Percentiles rank a stretch among this genome's conserved stretches.
Evolutionary conservation across 768 basidiomycete species (phyloP).

Genomic region (Galerina sulciceps): DNA sequence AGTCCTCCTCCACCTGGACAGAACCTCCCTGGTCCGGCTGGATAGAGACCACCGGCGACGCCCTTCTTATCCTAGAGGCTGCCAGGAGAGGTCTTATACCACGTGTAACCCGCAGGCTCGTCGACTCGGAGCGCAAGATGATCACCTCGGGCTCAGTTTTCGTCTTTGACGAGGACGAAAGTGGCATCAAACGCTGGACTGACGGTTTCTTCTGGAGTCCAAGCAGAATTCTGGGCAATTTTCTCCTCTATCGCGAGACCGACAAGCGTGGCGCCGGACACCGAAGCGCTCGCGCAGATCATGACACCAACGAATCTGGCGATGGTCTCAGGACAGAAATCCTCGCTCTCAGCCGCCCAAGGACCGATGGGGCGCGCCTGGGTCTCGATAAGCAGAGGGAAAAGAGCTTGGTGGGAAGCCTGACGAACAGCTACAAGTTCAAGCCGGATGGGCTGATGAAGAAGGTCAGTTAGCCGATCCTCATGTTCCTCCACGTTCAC

Average conservation of each 20-base stretch:
- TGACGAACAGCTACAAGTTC: slow-evolving; percentile 94
- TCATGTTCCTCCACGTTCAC: slow-evolving; percentile 3
- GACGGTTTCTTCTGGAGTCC: slow-evolving; percentile 98
- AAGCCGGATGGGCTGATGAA: slow-evolving; percentile 94
- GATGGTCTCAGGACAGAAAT: slow-evolving; percentile 34
- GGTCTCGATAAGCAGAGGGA: slow-evolving; percentile 77
- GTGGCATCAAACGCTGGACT: slow-evolving; percentile 97
- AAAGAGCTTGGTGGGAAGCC: slow-evolving; percentile 82
- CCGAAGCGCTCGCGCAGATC: slow-evolving; percentile 49
- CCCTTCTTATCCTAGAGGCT: slow-evolving; percentile 95
- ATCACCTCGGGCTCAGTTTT: slow-evolving; percentile 94
- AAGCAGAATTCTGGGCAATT: slow-evolving; percentile 91
- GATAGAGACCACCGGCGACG: slow-evolving; percentile 95
- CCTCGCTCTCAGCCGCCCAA: slow-evolving; percentile 68
- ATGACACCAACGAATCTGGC: slow-evolving; percentile 32
- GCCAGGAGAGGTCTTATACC: slow-evolving; percentile 90
- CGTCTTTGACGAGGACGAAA: slow-evolving; percentile 97
- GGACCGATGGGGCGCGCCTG: slow-evolving; percentile 46
- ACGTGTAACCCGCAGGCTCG: slow-evolving; percentile 87
- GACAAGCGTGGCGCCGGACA: slow-evolving; percentile 79
- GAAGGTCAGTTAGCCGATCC: slow-evolving; percentile 64
- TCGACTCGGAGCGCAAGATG: slow-evolving; percentile 91
- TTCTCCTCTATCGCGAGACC: slow-evolving; percentile 93
- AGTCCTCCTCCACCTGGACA: slow-evolving; percentile 60
- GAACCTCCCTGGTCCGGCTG: slow-evolving; percentile 93